Percentiles rank a stretch among this genome's conserved stretches.
These are phyloP conservation scores for Penicillium longicatenatum DNA, from an alignment of 495 filamentous ascomycete species.

Conservation along the genomic window DNA sequence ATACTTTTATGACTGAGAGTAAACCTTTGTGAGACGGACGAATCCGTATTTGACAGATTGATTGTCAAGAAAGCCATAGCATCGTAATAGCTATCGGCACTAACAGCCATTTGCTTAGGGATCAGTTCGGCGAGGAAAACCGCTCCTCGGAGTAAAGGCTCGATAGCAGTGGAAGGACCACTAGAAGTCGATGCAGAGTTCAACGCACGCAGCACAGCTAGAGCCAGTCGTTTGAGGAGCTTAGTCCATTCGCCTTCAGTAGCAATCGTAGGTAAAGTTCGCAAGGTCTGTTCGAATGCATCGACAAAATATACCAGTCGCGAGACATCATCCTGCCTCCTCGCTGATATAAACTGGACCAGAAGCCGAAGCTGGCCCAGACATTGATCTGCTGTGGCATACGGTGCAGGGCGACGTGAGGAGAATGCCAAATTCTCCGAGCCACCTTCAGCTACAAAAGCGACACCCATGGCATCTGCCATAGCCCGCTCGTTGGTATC, in stretches of 20 bases:
- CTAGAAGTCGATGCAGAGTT: slow-evolving; percentile 27
- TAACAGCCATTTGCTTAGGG: slow-evolving; percentile 50
- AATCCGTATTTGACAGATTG: slow-evolving; percentile 25
- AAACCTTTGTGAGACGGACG: neutral
- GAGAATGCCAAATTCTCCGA: slow-evolving; percentile 6
- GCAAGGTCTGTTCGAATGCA: slow-evolving; percentile 44
- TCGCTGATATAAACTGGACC: slow-evolving; percentile 47
- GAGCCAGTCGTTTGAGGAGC: slow-evolving; percentile 49
- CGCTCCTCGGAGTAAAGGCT: slow-evolving; percentile 41
- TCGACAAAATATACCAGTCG: slow-evolving; percentile 48
- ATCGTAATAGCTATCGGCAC: slow-evolving; percentile 45
- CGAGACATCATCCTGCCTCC: slow-evolving; percentile 39
- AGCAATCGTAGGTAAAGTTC: slow-evolving; percentile 39
- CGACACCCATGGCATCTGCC: slow-evolving; percentile 15
- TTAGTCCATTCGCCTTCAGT: slow-evolving; percentile 51
- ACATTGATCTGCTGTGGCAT: slow-evolving; percentile 50
- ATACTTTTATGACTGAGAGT: slow-evolving; percentile 19
- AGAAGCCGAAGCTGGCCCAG: slow-evolving; percentile 49
- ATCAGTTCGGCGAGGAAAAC: slow-evolving; percentile 43
- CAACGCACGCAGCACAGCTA: slow-evolving; percentile 44
- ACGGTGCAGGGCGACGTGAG: slow-evolving; percentile 35
- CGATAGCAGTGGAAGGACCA: slow-evolving; percentile 27
- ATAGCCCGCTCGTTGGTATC: slow-evolving; percentile 51
- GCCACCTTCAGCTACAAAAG: neutral
- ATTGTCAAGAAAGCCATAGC: slow-evolving; percentile 45